Evolutionary conservation across 352 stramenopile genomes (phyloP), one percentile per base, ranked within the genome.

Genomic region (Phytopythium kandeliae): DNA sequence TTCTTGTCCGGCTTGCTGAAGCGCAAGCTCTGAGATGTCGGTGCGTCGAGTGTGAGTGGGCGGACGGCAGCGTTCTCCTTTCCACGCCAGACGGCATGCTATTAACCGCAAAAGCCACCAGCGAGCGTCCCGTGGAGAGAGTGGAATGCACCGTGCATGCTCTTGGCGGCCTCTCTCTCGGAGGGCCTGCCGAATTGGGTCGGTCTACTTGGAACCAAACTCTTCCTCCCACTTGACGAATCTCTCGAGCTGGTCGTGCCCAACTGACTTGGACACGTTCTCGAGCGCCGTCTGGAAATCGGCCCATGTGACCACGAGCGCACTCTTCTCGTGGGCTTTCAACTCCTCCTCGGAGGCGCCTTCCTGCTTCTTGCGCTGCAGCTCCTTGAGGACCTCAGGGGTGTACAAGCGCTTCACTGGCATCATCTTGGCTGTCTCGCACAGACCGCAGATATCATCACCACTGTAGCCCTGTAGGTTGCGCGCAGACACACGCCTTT

Each of bases 1-100:
- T 94, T 96, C 50, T 66, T 96, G 40, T 76, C 67, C 26, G 85
- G 85, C 1, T 67, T 95, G 57, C 64, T 95, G 49, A 93, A 89
- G 62, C 82, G 85, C 60, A 95, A 95, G 61, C 42, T 93, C 33
- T 95, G 69, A 46, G 35, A 3, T 11, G 31, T 35, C 31, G 15
- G 15, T 2, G 15, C 31, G 2, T 2, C 7, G 31, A 13, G 31
- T 4, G 4, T 10, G 11, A 35, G n/a, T n/a, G n/a, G n/a, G n/a
- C n/a, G n/a, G n/a, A n/a, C n/a, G n/a, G n/a, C n/a, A n/a, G n/a
- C n/a, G n/a, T n/a, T n/a, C n/a, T n/a, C n/a, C n/a, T n/a, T n/a
- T n/a, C n/a, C n/a, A n/a, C n/a, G n/a, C n/a, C n/a, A n/a, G n/a
- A n/a, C n/a, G n/a, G n/a, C n/a, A n/a, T n/a, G n/a, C n/a, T n/a